Evolutionary conservation across 1,139 yeast species (phyloP).

Genomic region (Blastobotrys elegans): DNA sequence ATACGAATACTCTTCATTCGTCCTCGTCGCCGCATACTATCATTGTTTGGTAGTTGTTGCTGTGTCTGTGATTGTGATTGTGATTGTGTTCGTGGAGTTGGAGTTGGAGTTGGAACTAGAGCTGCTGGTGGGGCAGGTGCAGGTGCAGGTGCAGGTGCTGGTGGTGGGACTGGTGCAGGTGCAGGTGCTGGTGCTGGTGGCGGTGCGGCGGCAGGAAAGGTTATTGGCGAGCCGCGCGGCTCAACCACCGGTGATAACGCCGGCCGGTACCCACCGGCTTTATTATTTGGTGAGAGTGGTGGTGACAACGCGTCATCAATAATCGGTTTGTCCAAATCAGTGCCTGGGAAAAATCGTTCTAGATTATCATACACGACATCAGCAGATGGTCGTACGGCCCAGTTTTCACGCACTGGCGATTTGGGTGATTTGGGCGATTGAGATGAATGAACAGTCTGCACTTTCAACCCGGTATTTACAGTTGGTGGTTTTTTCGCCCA

Average conservation of each 20-base stretch:
- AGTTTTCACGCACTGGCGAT: conserved; percentile 23
- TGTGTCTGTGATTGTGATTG: background rate
- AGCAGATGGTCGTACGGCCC: conserved; percentile 86
- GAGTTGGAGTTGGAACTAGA: background rate
- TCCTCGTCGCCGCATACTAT: background rate
- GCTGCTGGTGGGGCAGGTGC: background rate
- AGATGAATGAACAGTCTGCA: conserved; percentile 19
- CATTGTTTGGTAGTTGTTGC: background rate
- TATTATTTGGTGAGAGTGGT: conserved; percentile 47
- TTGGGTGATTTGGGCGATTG: conserved; percentile 19
- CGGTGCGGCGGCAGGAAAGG: background rate
- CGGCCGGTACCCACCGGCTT: conserved; percentile 5
- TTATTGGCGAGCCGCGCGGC: conserved; percentile 17
- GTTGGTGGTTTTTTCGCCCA: conserved; percentile 47
- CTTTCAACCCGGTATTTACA: conserved; percentile 20
- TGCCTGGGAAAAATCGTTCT: conserved; percentile 86
- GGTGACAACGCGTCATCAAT: conserved; percentile 61
- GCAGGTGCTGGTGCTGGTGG: background rate
- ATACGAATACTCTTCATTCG: conserved; percentile 80
- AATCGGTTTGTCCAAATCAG: conserved; percentile 89
- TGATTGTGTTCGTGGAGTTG: background rate
- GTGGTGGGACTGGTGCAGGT: background rate
- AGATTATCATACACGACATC: conserved; percentile 89
- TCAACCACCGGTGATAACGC: conserved; percentile 28
- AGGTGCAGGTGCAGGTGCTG: background rate